These are phyloP conservation scores for Colletotrichum musicola DNA, from an alignment of 2,329 filamentous ascomycete genomes.

Conservation along the genomic window DNA sequence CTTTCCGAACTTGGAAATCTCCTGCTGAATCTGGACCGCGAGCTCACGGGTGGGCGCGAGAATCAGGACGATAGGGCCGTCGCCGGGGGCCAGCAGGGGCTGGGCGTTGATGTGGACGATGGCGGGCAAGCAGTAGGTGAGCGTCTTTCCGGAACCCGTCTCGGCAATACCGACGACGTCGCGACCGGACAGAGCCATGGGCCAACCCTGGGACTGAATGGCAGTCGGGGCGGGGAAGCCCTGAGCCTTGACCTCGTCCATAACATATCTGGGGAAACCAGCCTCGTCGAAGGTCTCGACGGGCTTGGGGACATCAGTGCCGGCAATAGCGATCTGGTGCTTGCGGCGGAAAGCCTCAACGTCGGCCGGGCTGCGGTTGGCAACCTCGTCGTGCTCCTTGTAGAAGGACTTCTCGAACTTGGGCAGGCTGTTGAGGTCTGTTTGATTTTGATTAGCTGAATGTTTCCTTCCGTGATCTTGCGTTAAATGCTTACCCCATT, in stretches of 20 bases:
- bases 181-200: conserved; percentile 97
- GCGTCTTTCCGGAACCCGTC: conserved; percentile 98
- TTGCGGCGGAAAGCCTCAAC: conserved; percentile 90
- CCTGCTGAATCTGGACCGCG: conserved; percentile 97
- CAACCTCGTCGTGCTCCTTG: conserved; percentile 89
- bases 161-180: conserved; percentile 99
- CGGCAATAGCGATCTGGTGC: conserved; percentile 86
- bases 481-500: conserved; percentile 77
- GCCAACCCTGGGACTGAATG: conserved; percentile 99
- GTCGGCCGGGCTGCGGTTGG: conserved; percentile 79
- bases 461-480: neutral
- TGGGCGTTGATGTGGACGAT: conserved; percentile 99
- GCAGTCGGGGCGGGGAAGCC: conserved; percentile 94
- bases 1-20: conserved; percentile 98
- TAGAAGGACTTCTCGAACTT: conserved; percentile 99
- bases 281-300: conserved; percentile 98
- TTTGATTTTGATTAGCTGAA: conserved; percentile 42
- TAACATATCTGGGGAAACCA: conserved; percentile 95
- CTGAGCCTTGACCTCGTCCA: conserved; percentile 98
- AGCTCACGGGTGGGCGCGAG: conserved; percentile 97
- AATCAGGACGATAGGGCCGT: conserved; percentile 96
- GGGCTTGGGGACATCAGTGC: conserved; percentile 86
- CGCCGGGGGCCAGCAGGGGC: conserved; percentile 92
- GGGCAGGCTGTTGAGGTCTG: conserved; percentile 82
- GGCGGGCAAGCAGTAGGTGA: conserved; percentile 96